Evolutionary conservation across 106 monocot species (phyloP).

Genomic region (Vanilla planifolia): DNA sequence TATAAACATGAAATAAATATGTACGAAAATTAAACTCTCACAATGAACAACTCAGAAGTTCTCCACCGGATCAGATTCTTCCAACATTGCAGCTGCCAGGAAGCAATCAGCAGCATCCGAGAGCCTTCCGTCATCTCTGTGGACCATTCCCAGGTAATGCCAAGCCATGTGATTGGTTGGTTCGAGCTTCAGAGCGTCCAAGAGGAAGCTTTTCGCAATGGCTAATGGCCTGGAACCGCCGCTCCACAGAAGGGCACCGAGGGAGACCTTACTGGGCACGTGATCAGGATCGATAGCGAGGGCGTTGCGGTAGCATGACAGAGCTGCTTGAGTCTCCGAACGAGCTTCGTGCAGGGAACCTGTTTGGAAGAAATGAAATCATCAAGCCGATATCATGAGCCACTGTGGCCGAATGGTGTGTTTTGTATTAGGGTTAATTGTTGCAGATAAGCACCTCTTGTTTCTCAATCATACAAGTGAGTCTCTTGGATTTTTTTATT

Average conservation of each 20-base stretch:
- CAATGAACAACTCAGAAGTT: neutral
- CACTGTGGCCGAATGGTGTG: too few species aligned
- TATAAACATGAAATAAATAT: too few species aligned
- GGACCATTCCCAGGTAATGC: slow-evolving; percentile 4
- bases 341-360: slow-evolving; percentile 12
- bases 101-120: slow-evolving; percentile 10
- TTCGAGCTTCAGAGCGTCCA: slow-evolving; percentile 4
- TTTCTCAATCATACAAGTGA: too few species aligned
- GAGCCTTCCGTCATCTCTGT: slow-evolving; percentile 8
- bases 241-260: slow-evolving; percentile 5
- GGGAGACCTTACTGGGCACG: slow-evolving; percentile 3
- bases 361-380: neutral
- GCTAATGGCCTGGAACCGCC: neutral
- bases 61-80: slow-evolving; percentile 6
- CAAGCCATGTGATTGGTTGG: neutral
- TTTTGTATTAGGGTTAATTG: too few species aligned
- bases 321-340: neutral
- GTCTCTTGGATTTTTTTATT: too few species aligned
- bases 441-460: too few species aligned
- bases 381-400: too few species aligned
- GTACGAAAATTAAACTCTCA: too few species aligned
- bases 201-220: neutral
- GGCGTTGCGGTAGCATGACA: neutral
- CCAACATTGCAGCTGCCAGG: slow-evolving; percentile 7
- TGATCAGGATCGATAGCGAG: slow-evolving; percentile 2